These are phyloP conservation scores for Phaeotremella skinneri DNA, from an alignment of 768 basidiomycete genomes.

Conservation along the genomic window DNA sequence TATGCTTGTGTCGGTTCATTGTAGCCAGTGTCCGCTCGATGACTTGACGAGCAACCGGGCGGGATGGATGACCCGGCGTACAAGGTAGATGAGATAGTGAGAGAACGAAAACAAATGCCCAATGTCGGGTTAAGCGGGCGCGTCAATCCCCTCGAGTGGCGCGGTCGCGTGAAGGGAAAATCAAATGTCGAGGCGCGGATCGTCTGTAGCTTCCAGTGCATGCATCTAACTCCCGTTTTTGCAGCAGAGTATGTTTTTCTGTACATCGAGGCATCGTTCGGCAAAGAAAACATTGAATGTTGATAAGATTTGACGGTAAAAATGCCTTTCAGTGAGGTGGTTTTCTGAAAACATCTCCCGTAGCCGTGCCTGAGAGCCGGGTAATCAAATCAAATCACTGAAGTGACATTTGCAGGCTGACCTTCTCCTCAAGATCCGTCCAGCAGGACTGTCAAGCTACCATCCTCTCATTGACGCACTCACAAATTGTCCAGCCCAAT, in stretches of 20 bases:
- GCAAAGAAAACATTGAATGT: neutral
- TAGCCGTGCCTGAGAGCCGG: too few relatives aligned
- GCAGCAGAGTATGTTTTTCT: neutral
- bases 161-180: neutral
- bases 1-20: slow-evolving; percentile 50
- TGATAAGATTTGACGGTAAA: neutral
- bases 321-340: neutral
- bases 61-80: too few relatives aligned
- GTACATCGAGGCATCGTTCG: neutral
- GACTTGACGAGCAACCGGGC: too few relatives aligned
- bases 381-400: too few relatives aligned
- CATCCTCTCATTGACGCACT: too few relatives aligned
- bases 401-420: too few relatives aligned
- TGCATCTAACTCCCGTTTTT: neutral
- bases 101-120: neutral
- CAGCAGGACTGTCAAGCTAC: too few relatives aligned
- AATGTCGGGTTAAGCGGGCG: neutral
- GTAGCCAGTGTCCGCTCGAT: neutral
- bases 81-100: neutral
- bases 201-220: neutral
- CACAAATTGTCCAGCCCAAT: too few relatives aligned
- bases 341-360: neutral
- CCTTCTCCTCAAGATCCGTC: too few relatives aligned
- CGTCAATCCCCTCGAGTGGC: neutral
- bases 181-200: neutral